Conservation (phyloP, 1,284 basidiomycete genomes). For the Thelephora terrestris region DNA sequence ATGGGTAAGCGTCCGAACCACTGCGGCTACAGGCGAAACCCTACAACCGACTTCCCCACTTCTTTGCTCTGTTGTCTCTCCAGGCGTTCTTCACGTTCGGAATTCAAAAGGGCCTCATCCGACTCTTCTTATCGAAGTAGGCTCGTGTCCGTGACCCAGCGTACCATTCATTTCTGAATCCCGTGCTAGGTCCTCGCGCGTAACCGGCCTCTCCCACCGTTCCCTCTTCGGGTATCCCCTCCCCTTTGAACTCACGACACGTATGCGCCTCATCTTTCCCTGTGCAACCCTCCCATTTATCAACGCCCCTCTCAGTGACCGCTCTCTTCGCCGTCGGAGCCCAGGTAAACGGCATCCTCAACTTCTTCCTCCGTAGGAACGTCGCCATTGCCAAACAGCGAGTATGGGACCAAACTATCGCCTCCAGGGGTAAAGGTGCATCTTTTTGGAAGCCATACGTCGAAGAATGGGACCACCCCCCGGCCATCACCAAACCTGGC, state of each 20-base stretch:
- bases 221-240: conserved; percentile 52
- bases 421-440: conserved; percentile 65
- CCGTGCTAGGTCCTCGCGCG: conserved; percentile 43
- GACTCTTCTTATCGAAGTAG: conserved; percentile 51
- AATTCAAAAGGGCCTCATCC: conserved; percentile 53
- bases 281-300: background rate
- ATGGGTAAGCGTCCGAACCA: conserved; percentile 43
- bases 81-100: conserved; percentile 55
- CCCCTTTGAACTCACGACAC: conserved; percentile 59
- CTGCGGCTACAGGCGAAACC: background rate
- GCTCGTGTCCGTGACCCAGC: conserved; percentile 15
- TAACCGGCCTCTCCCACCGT: conserved; percentile 55
- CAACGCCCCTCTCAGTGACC: conserved; percentile 42
- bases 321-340: conserved; percentile 60
- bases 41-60: conserved; percentile 2
- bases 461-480: conserved; percentile 77
- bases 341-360: conserved; percentile 64
- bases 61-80: background rate
- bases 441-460: conserved; percentile 86
- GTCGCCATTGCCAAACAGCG: conserved; percentile 67
- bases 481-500: conserved; percentile 27
- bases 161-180: background rate
- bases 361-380: conserved; percentile 69
- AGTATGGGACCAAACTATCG: conserved; percentile 73
- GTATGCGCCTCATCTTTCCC: conserved; percentile 29